Evolutionary conservation across 306 rosid genomes (phyloP).

Genomic region (Vigna reflexopilosa): DNA sequence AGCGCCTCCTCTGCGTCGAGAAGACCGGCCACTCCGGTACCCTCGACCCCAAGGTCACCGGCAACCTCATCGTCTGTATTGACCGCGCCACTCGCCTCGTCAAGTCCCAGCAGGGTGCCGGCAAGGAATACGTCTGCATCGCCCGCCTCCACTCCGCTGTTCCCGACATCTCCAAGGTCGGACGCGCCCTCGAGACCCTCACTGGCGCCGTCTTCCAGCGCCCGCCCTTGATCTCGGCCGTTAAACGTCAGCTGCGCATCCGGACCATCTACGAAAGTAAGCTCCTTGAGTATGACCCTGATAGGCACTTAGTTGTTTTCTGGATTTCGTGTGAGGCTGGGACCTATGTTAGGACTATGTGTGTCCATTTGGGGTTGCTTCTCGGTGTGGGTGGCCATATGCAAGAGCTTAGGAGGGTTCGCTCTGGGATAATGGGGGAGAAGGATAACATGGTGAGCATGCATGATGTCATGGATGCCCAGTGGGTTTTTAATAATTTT

Average conservation of each 20-base stretch:
- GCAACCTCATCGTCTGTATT: slow-evolving; percentile 80
- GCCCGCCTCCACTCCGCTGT: slow-evolving; percentile 78
- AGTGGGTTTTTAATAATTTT: slow-evolving; percentile 72
- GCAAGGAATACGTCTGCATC: slow-evolving; percentile 84
- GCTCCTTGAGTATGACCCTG: slow-evolving; percentile 79
- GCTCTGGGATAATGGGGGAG: slow-evolving; percentile 87
- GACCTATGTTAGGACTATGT: slow-evolving; percentile 82
- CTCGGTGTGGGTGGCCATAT: slow-evolving; percentile 89
- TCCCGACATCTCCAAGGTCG: slow-evolving; percentile 71
- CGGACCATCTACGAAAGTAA: slow-evolving; percentile 90
- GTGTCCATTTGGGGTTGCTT: slow-evolving; percentile 86
- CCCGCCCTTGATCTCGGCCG: slow-evolving; percentile 85
- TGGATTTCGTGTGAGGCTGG: slow-evolving; percentile 71
- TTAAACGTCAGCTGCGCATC: slow-evolving; percentile 86
- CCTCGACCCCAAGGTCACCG: slow-evolving; percentile 88
- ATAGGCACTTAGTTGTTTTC: slow-evolving; percentile 72
- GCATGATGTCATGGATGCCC: slow-evolving; percentile 95
- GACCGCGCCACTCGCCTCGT: slow-evolving; percentile 84
- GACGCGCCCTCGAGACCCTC: slow-evolving; percentile 78
- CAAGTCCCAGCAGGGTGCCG: slow-evolving; percentile 87
- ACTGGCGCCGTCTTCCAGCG: slow-evolving; percentile 90
- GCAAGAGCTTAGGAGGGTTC: slow-evolving; percentile 91
- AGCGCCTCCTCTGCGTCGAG: slow-evolving; percentile 74
- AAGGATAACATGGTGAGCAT: slow-evolving; percentile 87
- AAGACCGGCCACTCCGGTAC: slow-evolving; percentile 91